Percentiles rank a stretch among this genome's conserved stretches.
These are phyloP conservation scores for Lentinula novae-zelandiae DNA, from an alignment of 1,284 basidiomycete genomes.

Conservation along the genomic window DNA sequence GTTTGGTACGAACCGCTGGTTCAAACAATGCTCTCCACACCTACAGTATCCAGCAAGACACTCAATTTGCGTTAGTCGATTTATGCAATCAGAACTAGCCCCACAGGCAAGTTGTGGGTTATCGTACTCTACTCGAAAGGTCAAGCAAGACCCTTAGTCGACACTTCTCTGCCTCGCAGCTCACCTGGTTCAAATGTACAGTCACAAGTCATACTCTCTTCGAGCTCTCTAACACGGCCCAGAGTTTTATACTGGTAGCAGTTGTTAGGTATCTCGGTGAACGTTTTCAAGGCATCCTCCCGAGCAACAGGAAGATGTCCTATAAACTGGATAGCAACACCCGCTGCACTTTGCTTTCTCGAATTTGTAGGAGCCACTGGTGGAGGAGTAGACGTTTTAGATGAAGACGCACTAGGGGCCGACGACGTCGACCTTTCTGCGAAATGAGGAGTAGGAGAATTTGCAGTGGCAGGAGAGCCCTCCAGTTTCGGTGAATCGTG, in stretches of 20 bases:
- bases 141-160: slow-evolving; percentile 16
- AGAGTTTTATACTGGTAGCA: slow-evolving; percentile 87
- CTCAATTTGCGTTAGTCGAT: slow-evolving; percentile 95
- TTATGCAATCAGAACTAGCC: slow-evolving; percentile 92
- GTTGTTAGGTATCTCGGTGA: slow-evolving; percentile 73
- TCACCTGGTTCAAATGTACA: slow-evolving; percentile 81
- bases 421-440: background rate
- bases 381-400: slow-evolving; percentile 22
- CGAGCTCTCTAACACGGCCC: slow-evolving; percentile 82
- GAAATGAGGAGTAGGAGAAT: background rate
- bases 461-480: slow-evolving; percentile 1
- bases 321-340: slow-evolving; percentile 60
- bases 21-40: slow-evolving; percentile 81
- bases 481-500: slow-evolving; percentile 5
- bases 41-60: slow-evolving; percentile 88
- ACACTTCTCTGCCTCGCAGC: slow-evolving; percentile 27
- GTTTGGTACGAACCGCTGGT: slow-evolving; percentile 75
- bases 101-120: slow-evolving; percentile 75
- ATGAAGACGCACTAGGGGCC: slow-evolving; percentile 12
- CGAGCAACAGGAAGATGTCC: slow-evolving; percentile 75
- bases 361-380: slow-evolving; percentile 21
- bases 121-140: slow-evolving; percentile 45
- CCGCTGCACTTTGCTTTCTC: slow-evolving; percentile 28
- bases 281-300: slow-evolving; percentile 71
- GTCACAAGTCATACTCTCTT: slow-evolving; percentile 93